These are phyloP conservation scores for Claviceps sp. DNA, from an alignment of 2,329 filamentous ascomycete genomes.

Conservation along the genomic window DNA sequence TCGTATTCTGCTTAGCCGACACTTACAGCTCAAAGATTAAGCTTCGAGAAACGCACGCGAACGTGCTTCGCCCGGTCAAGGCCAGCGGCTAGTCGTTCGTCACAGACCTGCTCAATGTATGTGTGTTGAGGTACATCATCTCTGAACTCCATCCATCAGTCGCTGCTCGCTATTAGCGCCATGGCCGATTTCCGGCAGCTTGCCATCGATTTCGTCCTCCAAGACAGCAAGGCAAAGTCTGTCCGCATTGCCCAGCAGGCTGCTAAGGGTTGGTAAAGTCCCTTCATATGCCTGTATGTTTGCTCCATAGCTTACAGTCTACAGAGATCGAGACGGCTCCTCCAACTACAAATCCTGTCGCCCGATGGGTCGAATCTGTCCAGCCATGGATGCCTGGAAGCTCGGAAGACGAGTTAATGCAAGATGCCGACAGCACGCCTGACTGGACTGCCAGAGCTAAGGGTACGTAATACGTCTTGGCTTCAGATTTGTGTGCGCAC, in stretches of 20 bases:
- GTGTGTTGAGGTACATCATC: no score
- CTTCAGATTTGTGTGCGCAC: not conserved
- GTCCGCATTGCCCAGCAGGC: constrained; percentile 29
- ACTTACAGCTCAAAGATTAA: not conserved
- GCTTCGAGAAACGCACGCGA: no score
- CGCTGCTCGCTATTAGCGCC: not conserved
- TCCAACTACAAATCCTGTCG: constrained; percentile 31
- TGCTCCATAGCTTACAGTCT: constrained; percentile 5
- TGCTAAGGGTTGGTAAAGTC: constrained; percentile 23
- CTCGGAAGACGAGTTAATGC: constrained; percentile 22
- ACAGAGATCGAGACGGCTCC: constrained; percentile 32
- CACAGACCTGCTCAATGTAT: no score
- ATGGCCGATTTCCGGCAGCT: constrained; percentile 41
- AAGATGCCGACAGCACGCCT: constrained; percentile 27
- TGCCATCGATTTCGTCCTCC: constrained; percentile 40
- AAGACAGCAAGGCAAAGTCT: constrained; percentile 30
- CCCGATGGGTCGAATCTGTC: constrained; percentile 42
- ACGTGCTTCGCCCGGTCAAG: not conserved
- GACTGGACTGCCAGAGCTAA: constrained; percentile 41
- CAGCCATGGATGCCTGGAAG: constrained; percentile 38
- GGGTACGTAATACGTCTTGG: constrained; percentile 17
- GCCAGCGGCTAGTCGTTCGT: not conserved
- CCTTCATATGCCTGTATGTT: not conserved
- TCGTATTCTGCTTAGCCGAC: not conserved
- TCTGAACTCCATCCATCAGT: not conserved